phyloP scores from a whole-genome alignment of 139 green algal genomes.

The Nannochloris sp. region DNA sequence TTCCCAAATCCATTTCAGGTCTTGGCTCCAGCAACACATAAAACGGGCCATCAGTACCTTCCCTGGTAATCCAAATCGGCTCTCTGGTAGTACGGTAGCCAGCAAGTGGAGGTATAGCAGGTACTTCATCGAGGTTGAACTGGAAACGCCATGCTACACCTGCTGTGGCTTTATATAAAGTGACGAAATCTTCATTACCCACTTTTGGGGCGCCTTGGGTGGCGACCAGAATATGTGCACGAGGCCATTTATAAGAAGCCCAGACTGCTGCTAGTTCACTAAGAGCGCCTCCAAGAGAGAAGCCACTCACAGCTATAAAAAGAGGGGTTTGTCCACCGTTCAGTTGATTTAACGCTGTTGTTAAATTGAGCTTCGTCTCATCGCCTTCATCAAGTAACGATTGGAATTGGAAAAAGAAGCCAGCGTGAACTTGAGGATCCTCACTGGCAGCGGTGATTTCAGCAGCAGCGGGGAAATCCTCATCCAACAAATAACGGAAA shows the following conservation, averaged over 20 bases:
- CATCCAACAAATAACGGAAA: neutral
- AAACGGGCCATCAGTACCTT: neutral
- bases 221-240: neutral
- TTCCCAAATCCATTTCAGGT: neutral
- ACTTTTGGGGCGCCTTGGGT: constrained; percentile 4
- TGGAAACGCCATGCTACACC: neutral
- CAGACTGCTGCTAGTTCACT: constrained; percentile 5
- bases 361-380: constrained; percentile 4
- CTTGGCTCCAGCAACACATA: neutral
- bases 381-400: neutral
- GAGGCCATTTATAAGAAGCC: constrained; percentile 5
- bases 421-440: constrained; percentile 7
- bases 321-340: neutral
- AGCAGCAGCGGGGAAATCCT: neutral
- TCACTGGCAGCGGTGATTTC: neutral
- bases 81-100: neutral
- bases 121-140: neutral
- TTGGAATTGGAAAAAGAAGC: constrained; percentile 9
- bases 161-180: neutral
- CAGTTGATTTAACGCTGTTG: constrained; percentile 4
- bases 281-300: constrained; percentile 6
- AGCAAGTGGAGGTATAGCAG: neutral
- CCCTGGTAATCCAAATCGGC: neutral
- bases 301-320: neutral
- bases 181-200: neutral